Evolutionary conservation across 305 asterid species (phyloP).

Genomic region (Fraxinus platypoda): DNA sequence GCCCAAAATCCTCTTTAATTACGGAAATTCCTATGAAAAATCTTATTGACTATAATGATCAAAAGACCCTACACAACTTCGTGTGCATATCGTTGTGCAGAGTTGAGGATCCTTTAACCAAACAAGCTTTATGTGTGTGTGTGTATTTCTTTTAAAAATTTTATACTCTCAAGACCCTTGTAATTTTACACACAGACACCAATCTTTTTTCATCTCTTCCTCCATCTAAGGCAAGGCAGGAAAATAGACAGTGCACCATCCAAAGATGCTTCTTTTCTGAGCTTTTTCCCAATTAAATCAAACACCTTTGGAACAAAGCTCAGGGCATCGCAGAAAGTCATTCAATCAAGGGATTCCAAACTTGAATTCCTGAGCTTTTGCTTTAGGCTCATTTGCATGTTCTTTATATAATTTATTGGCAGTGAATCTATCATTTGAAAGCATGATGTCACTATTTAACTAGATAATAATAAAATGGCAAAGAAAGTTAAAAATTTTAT

Average conservation of each 20-base stretch:
- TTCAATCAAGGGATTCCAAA: neutral
- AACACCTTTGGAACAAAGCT: neutral
- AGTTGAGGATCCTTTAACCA: neutral
- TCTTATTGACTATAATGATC: neutral
- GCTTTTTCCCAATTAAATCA: neutral
- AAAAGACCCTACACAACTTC: neutral
- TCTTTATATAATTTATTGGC: neutral
- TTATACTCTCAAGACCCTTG: neutral
- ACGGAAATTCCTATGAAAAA: neutral
- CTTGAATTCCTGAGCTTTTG: neutral
- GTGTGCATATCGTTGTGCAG: neutral
- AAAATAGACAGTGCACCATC: neutral
- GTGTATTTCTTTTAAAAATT: neutral
- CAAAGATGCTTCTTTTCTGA: neutral
- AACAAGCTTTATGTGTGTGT: neutral
- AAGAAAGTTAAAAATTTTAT: constrained; percentile 28
- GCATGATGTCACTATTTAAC: neutral
- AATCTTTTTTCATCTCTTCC: neutral
- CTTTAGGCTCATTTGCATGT: neutral
- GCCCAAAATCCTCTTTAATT: neutral
- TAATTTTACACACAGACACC: neutral
- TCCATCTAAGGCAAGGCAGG: neutral
- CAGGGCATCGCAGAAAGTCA: constrained; percentile 6
- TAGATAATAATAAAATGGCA: constrained; percentile 29
- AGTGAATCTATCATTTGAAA: neutral